Conservation (phyloP, 257 asterid species). For the Plantago elongata region DNA sequence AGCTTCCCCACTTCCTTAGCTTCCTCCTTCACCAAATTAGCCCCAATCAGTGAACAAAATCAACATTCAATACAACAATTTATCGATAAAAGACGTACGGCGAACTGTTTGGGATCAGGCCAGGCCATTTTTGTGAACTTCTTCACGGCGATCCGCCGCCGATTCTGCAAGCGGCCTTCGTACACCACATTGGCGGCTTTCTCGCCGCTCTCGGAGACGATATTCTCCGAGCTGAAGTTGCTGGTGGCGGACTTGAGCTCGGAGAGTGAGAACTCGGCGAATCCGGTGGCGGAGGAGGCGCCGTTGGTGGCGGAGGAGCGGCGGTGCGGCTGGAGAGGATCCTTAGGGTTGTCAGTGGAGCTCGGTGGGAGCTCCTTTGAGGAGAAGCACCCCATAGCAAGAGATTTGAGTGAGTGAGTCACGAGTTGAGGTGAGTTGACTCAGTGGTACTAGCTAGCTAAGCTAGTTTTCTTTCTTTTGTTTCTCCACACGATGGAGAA, state of each 20-base stretch:
- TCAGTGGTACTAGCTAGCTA: no score
- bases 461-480: no score
- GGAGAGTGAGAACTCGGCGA: slow-evolving; percentile 71
- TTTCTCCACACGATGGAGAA: no score
- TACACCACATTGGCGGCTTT: slow-evolving; percentile 91
- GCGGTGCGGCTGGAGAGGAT: slow-evolving; percentile 43
- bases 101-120: slow-evolving; percentile 95
- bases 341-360: slow-evolving; percentile 38
- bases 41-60: neutral
- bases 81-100: slow-evolving; percentile 35
- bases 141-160: slow-evolving; percentile 84
- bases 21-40: slow-evolving; percentile 53
- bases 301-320: slow-evolving; percentile 57
- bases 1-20: slow-evolving; percentile 93
- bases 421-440: no score
- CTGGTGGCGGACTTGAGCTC: slow-evolving; percentile 82
- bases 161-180: slow-evolving; percentile 72
- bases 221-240: slow-evolving; percentile 72
- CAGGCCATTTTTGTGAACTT: slow-evolving; percentile 81
- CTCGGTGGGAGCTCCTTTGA: slow-evolving; percentile 38
- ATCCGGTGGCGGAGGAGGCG: slow-evolving; percentile 36
- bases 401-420: no score
- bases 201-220: slow-evolving; percentile 94
- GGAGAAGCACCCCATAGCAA: slow-evolving; percentile 69
- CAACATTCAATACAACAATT: neutral